Percentiles rank a stretch among this genome's conserved stretches.
These are phyloP conservation scores for Furcasterigmium sp. DNA, from an alignment of 2,329 filamentous ascomycete species.

Conservation along the genomic window DNA sequence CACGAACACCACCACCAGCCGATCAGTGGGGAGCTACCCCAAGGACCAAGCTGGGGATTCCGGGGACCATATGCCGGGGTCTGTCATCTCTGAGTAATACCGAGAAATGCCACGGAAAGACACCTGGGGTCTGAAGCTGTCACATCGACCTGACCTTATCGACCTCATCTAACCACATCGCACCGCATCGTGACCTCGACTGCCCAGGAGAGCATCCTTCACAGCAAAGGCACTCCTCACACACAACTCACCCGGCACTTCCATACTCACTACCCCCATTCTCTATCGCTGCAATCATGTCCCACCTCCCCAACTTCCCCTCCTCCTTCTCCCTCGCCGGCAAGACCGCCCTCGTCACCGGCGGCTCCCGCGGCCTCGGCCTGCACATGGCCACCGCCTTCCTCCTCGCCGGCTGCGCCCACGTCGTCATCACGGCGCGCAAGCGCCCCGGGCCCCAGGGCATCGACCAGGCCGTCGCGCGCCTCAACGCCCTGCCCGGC, in stretches of 20 bases:
- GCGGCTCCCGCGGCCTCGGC: constrained; percentile 44
- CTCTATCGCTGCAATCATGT: constrained; percentile 18
- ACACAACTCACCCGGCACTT: not conserved
- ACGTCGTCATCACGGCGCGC: constrained; percentile 69
- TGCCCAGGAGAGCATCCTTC: too few relatives aligned
- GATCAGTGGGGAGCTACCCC: not conserved
- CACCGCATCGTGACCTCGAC: too few relatives aligned
- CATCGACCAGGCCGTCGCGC: constrained; percentile 55
- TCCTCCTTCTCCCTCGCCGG: constrained; percentile 24
- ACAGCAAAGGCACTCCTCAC: not conserved
- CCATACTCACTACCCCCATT: too few relatives aligned
- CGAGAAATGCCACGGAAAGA: too few relatives aligned
- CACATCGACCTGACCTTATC: too few relatives aligned
- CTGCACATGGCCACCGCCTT: constrained; percentile 62
- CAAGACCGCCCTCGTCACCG: constrained; percentile 42
- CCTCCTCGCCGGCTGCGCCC: constrained; percentile 64
- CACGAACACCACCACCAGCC: too few relatives aligned
- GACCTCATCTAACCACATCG: too few relatives aligned
- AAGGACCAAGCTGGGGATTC: too few relatives aligned
- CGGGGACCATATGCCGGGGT: too few relatives aligned
- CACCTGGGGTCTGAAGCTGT: too few relatives aligned
- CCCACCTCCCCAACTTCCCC: constrained; percentile 20
- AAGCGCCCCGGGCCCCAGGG: constrained; percentile 55
- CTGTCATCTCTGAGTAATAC: too few relatives aligned
- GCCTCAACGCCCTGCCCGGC: constrained; percentile 57